Evolutionary conservation across 116 monocot genomes (phyloP).

Genomic region (Cymodocea nodosa): DNA sequence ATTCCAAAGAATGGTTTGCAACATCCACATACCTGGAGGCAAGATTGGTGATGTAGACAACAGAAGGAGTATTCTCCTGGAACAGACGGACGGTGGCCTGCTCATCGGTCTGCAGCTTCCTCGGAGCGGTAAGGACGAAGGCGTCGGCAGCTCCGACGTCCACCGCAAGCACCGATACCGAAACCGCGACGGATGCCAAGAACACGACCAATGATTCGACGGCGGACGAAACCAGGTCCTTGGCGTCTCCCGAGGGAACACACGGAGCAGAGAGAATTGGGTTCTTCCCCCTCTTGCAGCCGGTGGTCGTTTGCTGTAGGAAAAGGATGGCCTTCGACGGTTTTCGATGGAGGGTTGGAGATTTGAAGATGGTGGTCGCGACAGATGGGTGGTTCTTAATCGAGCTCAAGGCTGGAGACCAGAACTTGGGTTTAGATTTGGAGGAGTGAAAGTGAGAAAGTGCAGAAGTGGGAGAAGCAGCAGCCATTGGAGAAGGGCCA

Average conservation of each 20-base stretch:
- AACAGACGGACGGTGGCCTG: slow-evolving; percentile 86
- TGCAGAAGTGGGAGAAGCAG: not conserved
- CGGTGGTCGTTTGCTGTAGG: not conserved
- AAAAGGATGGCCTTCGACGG: not conserved
- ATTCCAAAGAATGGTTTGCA: not conserved
- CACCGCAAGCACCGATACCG: slow-evolving; percentile 29
- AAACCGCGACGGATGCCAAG: slow-evolving; percentile 59
- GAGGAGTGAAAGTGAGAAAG: slow-evolving; percentile 7
- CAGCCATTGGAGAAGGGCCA: too few species aligned
- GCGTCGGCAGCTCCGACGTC: slow-evolving; percentile 49
- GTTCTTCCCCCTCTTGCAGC: too few species aligned
- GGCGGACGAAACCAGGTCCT: slow-evolving; percentile 10
- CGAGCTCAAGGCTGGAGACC: too few species aligned
- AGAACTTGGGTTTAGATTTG: not conserved
- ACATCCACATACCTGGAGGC: slow-evolving; percentile 37
- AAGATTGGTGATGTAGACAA: slow-evolving; percentile 98
- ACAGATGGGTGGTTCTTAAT: not conserved
- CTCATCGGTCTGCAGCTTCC: slow-evolving; percentile 90
- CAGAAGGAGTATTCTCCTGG: slow-evolving; percentile 94
- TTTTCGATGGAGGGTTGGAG: not conserved
- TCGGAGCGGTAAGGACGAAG: slow-evolving; percentile 45
- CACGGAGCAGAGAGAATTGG: too few species aligned
- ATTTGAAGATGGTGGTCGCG: slow-evolving; percentile 8
- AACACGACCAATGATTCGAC: slow-evolving; percentile 29
- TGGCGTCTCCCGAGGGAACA: too few species aligned